Evolutionary conservation across 2,329 filamentous ascomycete species (phyloP).

Genomic region (Botrytis sinoallii): DNA sequence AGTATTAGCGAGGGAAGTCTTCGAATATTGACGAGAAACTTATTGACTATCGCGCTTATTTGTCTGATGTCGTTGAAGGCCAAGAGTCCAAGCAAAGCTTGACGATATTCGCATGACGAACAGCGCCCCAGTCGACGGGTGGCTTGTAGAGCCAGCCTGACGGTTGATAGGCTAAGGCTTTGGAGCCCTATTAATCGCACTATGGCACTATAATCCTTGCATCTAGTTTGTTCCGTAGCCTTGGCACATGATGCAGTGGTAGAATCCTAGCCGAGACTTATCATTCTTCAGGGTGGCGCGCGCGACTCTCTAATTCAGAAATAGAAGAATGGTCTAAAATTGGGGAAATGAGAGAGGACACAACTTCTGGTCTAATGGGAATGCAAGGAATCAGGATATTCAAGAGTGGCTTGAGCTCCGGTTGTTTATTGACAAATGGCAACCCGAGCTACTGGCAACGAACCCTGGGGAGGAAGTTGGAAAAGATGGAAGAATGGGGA

Average conservation of each 20-base stretch:
- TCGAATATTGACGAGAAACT: not conserved
- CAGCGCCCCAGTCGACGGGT: not conserved
- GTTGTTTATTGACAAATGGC: not conserved
- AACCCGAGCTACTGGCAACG: not conserved
- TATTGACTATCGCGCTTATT: not conserved
- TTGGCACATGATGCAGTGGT: constrained; percentile 4
- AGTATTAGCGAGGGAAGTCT: not conserved
- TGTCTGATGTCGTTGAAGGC: not conserved
- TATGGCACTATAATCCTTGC: not conserved
- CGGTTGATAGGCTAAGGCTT: not conserved
- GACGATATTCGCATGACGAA: not conserved
- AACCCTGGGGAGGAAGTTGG: not conserved
- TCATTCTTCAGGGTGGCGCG: not conserved
- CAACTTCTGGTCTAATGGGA: not conserved
- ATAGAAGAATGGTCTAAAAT: not conserved
- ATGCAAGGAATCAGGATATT: not conserved
- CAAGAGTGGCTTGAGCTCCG: not conserved
- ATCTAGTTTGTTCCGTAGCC: not conserved
- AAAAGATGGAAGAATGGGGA: not conserved
- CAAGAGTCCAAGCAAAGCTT: not conserved
- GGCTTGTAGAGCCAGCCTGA: not conserved
- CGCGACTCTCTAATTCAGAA: not conserved
- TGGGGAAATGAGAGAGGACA: not conserved
- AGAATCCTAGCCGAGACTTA: no score
- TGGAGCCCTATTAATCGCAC: not conserved